phyloP scores from a whole-genome alignment of 768 basidiomycete genomes.

The Tremella fuciformis region DNA sequence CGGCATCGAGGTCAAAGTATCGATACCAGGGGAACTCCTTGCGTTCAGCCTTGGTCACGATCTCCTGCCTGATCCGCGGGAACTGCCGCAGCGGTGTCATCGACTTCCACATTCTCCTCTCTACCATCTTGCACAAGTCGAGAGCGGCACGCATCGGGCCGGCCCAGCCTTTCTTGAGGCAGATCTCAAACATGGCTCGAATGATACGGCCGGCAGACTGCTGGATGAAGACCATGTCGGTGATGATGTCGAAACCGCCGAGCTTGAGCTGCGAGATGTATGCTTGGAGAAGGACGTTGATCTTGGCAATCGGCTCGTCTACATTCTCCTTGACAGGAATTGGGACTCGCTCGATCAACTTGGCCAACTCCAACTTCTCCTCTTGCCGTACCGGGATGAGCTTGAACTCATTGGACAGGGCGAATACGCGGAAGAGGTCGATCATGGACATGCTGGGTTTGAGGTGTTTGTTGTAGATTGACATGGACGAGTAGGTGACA shows the following conservation, averaged over 20 bases:
- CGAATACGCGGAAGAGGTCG: conserved; percentile 93
- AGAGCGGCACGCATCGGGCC: conserved; percentile 85
- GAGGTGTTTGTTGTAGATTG: conserved; percentile 91
- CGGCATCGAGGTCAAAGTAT: conserved; percentile 80
- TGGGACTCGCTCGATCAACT: conserved; percentile 87
- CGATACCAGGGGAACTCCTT: conserved; percentile 99
- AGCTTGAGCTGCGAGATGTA: conserved; percentile 93
- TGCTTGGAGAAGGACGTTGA: conserved; percentile 91
- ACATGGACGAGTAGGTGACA: conserved; percentile 92
- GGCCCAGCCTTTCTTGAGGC: conserved; percentile 97
- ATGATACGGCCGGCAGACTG: conserved; percentile 96
- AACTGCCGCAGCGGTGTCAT: conserved; percentile 98
- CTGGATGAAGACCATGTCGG: conserved; percentile 78
- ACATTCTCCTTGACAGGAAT: conserved; percentile 96
- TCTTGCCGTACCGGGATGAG: conserved; percentile 64
- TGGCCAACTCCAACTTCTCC: conserved; percentile 85
- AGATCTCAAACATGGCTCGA: conserved; percentile 96
- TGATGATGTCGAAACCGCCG: conserved; percentile 64
- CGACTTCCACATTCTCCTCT: conserved; percentile 77
- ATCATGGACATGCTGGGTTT: conserved; percentile 79
- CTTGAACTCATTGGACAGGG: conserved; percentile 92
- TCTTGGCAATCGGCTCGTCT: conserved; percentile 94
- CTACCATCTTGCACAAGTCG: conserved; percentile 94
- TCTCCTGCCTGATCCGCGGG: conserved; percentile 63
- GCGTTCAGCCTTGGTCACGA: conserved; percentile 81